Percentiles rank a stretch among this genome's conserved stretches.
These are phyloP conservation scores for Exophiala oligosperma DNA, from an alignment of 2,329 filamentous ascomycete species.

Conservation along the genomic window DNA sequence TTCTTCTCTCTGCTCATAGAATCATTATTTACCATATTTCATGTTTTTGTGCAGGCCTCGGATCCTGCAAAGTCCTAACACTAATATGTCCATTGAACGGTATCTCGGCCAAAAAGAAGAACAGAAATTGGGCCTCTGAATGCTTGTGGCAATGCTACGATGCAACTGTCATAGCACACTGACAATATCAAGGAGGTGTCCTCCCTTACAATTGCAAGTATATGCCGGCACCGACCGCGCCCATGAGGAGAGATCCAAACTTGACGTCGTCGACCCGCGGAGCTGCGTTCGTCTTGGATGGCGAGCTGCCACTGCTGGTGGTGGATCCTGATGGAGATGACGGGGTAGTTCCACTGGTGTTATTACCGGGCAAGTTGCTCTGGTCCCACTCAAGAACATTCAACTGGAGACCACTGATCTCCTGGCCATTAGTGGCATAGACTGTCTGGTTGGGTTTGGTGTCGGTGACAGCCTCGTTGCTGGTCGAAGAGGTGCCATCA, in stretches of 20 bases:
- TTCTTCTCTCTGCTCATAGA: conserved; percentile 14
- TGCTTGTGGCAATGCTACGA: no score
- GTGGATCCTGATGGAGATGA: conserved; percentile 17
- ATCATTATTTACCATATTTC: conserved; percentile 7
- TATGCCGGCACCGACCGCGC: conserved; percentile 17
- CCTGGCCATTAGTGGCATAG: conserved; percentile 53
- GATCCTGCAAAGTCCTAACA: conserved; percentile 20
- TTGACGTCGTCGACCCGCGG: conserved; percentile 11
- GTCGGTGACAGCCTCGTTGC: conserved; percentile 45
- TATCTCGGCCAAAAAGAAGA: conserved; percentile 11
- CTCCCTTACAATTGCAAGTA: conserved; percentile 17
- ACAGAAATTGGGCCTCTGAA: conserved; percentile 5
- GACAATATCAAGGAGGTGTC: no score
- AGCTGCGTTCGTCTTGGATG: conserved; percentile 23
- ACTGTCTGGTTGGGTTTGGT: conserved; percentile 61
- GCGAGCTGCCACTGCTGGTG: conserved; percentile 13
- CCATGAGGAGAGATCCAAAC: conserved; percentile 17
- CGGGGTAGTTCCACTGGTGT: conserved; percentile 35
- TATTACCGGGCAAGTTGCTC: conserved; percentile 57
- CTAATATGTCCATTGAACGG: conserved; percentile 25
- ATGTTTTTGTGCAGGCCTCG: conserved; percentile 7
- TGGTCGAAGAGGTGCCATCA: conserved; percentile 48
- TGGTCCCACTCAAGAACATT: conserved; percentile 51
- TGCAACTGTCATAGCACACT: no score
- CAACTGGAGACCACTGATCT: conserved; percentile 65